A percentile compares a stretch with the other conserved stretches of the same genome.
Evolutionary conservation across 768 basidiomycete species (phyloP).

Genomic region (Termitomyces sp.): DNA sequence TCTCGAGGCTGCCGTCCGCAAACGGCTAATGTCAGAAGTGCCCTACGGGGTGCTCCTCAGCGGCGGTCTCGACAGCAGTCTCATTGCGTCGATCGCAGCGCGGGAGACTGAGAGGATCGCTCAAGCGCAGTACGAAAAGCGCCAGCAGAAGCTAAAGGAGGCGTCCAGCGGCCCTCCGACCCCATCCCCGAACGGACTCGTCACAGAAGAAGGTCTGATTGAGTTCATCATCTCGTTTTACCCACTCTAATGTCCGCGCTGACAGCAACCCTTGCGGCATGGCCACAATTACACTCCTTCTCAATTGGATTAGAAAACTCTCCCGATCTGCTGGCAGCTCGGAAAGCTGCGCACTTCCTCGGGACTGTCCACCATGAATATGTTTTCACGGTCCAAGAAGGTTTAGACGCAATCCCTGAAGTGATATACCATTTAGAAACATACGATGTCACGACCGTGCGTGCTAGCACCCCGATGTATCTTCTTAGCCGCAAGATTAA

Average conservation of each 20-base stretch:
- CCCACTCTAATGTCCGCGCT: constrained; percentile 4
- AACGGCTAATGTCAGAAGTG: constrained; percentile 96
- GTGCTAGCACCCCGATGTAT: constrained; percentile 98
- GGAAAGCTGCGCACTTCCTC: constrained; percentile 88
- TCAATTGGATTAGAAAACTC: constrained; percentile 94
- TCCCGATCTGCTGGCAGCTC: constrained; percentile 90
- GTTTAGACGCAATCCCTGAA: constrained; percentile 93
- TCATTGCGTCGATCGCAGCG: constrained; percentile 93
- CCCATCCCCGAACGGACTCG: constrained; percentile 30
- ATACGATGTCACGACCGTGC: constrained; percentile 97
- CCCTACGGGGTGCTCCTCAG: constrained; percentile 96
- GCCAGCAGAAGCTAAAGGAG: constrained; percentile 54
- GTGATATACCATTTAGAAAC: constrained; percentile 99
- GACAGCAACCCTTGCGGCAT: constrained; percentile 70
- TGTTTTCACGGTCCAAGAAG: constrained; percentile 97
- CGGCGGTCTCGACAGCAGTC: constrained; percentile 91
- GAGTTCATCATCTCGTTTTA: neutral
- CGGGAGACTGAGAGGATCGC: constrained; percentile 93
- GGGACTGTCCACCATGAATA: constrained; percentile 98
- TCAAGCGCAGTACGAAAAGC: constrained; percentile 68
- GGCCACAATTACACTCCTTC: constrained; percentile 98
- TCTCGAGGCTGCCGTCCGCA: constrained; percentile 88
- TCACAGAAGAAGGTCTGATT: constrained; percentile 50
- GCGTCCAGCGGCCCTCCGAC: constrained; percentile 51
- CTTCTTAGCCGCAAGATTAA: constrained; percentile 97